A percentile compares a stretch with the other conserved stretches of the same genome.
These are phyloP conservation scores for Fusarium albosuccineum DNA, from an alignment of 2,329 filamentous ascomycete species.

Conservation along the genomic window DNA sequence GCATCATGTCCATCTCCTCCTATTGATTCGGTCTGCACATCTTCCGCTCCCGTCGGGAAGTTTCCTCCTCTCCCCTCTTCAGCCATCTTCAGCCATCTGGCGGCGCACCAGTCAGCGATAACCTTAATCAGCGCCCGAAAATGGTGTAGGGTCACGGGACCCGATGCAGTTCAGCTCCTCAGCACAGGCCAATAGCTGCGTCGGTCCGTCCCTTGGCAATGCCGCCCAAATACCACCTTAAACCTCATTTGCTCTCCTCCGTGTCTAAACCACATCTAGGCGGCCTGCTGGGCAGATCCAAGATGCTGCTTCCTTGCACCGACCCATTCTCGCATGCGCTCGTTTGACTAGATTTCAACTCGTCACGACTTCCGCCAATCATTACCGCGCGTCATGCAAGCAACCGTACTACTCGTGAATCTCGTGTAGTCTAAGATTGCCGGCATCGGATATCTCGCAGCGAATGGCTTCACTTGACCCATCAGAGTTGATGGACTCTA, in stretches of 20 bases:
- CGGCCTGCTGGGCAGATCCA: conserved; percentile 1
- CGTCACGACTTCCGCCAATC: conserved; percentile 2
- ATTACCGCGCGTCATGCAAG: not conserved
- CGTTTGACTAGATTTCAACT: not conserved
- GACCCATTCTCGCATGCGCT: not conserved
- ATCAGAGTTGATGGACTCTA: not conserved
- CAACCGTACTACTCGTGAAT: not conserved
- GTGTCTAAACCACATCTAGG: not conserved
- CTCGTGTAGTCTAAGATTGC: not conserved
- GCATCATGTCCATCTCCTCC: not conserved
- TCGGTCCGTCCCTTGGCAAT: conserved; percentile 37
- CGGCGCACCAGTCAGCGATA: not conserved
- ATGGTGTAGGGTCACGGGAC: conserved; percentile 16
- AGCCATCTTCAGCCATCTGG: no score
- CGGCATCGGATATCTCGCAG: not conserved
- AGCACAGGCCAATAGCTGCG: conserved; percentile 10
- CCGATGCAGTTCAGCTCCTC: conserved; percentile 12
- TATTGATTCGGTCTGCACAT: no score
- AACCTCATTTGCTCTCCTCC: not conserved
- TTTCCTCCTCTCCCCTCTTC: not conserved
- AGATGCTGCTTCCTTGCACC: conserved; percentile 8
- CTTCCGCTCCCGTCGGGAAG: not conserved
- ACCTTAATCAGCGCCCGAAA: not conserved
- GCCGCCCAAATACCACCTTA: not conserved
- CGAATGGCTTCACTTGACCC: not conserved